These are phyloP conservation scores for Clathrospora elynae DNA, from an alignment of 2,329 filamentous ascomycete species.

Conservation along the genomic window DNA sequence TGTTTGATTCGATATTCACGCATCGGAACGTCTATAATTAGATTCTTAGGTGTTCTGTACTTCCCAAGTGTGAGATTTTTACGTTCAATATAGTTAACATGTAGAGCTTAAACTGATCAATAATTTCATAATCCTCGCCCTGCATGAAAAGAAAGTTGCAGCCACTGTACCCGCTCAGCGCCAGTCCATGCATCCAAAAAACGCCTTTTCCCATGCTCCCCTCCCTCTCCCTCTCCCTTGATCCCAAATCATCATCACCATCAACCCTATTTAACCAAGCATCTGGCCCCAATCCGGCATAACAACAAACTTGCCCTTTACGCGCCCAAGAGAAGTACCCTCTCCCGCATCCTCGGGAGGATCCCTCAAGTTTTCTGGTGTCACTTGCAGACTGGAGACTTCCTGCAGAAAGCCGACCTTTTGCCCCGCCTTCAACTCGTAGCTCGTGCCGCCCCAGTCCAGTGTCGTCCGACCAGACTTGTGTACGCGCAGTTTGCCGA, in stretches of 20 bases:
- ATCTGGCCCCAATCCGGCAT: slow-evolving; percentile 65
- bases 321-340: slow-evolving; percentile 63
- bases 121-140: too few relatives aligned
- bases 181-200: slow-evolving; percentile 4
- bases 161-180: background rate
- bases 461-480: slow-evolving; percentile 65
- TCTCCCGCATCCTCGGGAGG: slow-evolving; percentile 48
- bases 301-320: slow-evolving; percentile 69
- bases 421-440: slow-evolving; percentile 63
- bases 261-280: slow-evolving; percentile 37
- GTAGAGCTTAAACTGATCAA: too few relatives aligned
- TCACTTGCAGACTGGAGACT: slow-evolving; percentile 51
- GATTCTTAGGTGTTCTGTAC: too few relatives aligned
- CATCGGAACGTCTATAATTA: too few relatives aligned
- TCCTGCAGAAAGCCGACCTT: slow-evolving; percentile 65
- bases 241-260: background rate
- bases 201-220: background rate
- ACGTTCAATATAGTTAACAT: too few relatives aligned
- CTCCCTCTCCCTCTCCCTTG: background rate
- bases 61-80: too few relatives aligned
- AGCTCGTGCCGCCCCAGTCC: slow-evolving; percentile 66
- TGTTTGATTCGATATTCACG: too few relatives aligned
- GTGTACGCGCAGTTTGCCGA: slow-evolving; percentile 67
- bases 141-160: too few relatives aligned
- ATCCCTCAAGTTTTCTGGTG: slow-evolving; percentile 44